Percentiles rank a stretch among this genome's conserved stretches.
These are phyloP conservation scores for Colletotrichum tofieldiae DNA, from an alignment of 2,329 filamentous ascomycete species.

Conservation along the genomic window DNA sequence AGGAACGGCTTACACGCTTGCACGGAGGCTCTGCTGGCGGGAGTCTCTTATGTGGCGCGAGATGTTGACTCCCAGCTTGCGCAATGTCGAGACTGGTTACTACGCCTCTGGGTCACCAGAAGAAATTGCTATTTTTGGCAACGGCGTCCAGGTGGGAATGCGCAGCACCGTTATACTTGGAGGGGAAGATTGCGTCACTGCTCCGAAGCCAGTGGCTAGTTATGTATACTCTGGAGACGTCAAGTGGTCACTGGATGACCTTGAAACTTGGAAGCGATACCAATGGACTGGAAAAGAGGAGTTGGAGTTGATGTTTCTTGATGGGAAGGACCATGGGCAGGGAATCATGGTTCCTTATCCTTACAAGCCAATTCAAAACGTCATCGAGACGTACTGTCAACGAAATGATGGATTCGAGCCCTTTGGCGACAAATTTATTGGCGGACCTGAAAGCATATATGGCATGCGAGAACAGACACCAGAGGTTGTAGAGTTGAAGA, in stretches of 20 bases:
- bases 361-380: slow-evolving; percentile 24
- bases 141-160: slow-evolving; percentile 49
- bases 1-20: slow-evolving; percentile 75
- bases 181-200: slow-evolving; percentile 46
- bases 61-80: slow-evolving; percentile 60
- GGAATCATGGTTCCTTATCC: slow-evolving; percentile 36
- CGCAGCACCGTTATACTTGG: slow-evolving; percentile 47
- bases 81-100: slow-evolving; percentile 23
- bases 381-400: slow-evolving; percentile 37
- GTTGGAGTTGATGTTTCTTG: slow-evolving; percentile 47
- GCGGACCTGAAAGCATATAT: slow-evolving; percentile 19
- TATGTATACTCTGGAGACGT: slow-evolving; percentile 46
- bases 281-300: slow-evolving; percentile 47
- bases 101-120: slow-evolving; percentile 29
- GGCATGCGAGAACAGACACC: neutral
- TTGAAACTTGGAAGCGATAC: slow-evolving; percentile 26
- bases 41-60: slow-evolving; percentile 81
- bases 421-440: slow-evolving; percentile 34
- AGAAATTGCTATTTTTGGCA: slow-evolving; percentile 32
- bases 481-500: slow-evolving; percentile 26
- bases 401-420: slow-evolving; percentile 33
- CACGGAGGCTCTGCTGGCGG: slow-evolving; percentile 79
- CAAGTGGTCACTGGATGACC: slow-evolving; percentile 34
- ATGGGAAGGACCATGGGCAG: slow-evolving; percentile 47
- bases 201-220: slow-evolving; percentile 45